A percentile compares a stretch with the other conserved stretches of the same genome.
Evolutionary conservation across 345 rosid genomes (phyloP).

Genomic region (Populus alba): DNA sequence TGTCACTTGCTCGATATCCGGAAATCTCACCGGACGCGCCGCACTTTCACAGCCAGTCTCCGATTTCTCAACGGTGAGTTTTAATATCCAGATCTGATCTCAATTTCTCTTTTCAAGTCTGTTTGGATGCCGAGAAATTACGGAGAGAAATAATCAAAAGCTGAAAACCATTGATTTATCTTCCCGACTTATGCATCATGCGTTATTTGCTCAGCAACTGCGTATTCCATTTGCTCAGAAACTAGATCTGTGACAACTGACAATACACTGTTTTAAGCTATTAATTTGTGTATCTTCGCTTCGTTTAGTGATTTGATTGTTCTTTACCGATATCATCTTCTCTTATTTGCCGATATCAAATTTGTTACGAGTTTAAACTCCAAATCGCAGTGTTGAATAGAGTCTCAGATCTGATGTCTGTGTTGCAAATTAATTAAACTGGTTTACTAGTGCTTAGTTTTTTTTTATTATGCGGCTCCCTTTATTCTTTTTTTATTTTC

Average conservation of each 20-base stretch:
- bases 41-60: not conserved
- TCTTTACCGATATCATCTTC: not conserved
- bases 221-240: not conserved
- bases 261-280: not conserved
- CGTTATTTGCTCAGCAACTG: not conserved
- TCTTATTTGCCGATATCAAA: not conserved
- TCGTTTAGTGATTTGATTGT: not conserved
- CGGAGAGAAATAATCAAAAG: not conserved
- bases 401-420: not conserved
- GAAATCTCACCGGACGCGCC: not conserved
- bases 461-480: not conserved
- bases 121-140: not conserved
- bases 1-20: constrained; percentile 10
- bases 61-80: not conserved
- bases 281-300: not conserved
- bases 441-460: not conserved
- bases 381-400: not conserved
- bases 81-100: not conserved
- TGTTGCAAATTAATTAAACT: not conserved
- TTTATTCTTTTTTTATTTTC: not conserved
- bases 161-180: not conserved
- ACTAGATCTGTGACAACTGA: not conserved
- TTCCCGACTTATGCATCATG: not conserved
- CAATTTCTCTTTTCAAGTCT: not conserved
- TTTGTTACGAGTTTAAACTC: not conserved